A percentile compares a stretch with the other conserved stretches of the same genome.
Evolutionary conservation across 1,284 basidiomycete species (phyloP).

Genomic region (Ceratobasidium sp.): DNA sequence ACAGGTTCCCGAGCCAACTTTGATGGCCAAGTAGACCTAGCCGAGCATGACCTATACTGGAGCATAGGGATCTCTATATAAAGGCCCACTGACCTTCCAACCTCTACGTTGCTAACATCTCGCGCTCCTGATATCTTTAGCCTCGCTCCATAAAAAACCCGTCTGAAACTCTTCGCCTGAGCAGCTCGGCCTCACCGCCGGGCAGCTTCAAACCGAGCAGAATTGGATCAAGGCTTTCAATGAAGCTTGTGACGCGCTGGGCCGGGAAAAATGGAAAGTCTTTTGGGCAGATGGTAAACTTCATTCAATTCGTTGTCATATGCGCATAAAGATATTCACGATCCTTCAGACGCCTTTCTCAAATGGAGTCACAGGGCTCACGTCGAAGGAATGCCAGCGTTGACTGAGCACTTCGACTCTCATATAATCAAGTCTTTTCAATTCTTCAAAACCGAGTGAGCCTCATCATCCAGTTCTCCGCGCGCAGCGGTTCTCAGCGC

Average conservation of each 20-base stretch:
- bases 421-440: constrained; percentile 9
- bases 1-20: too few relatives aligned
- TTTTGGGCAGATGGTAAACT: constrained; percentile 11
- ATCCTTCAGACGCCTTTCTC: constrained; percentile 7
- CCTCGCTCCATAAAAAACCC: constrained; percentile 8
- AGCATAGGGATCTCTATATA: too few relatives aligned
- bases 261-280: neutral
- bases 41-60: too few relatives aligned
- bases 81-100: too few relatives aligned
- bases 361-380: constrained; percentile 1
- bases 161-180: constrained; percentile 1
- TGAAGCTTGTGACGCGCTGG: neutral
- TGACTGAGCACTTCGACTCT: constrained; percentile 2
- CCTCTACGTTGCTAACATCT: too few relatives aligned
- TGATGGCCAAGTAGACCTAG: too few relatives aligned
- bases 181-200: constrained; percentile 7
- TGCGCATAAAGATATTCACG: neutral
- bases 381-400: constrained; percentile 10
- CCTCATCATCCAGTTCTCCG: neutral
- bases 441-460: neutral
- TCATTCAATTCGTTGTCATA: too few relatives aligned
- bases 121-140: neutral
- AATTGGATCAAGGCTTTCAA: constrained; percentile 26
- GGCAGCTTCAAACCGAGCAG: constrained; percentile 5
- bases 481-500: neutral